Percentiles rank a stretch among this genome's conserved stretches.
Evolutionary conservation across 768 basidiomycete genomes (phyloP).

Genomic region (Antrodiella citrinella): DNA sequence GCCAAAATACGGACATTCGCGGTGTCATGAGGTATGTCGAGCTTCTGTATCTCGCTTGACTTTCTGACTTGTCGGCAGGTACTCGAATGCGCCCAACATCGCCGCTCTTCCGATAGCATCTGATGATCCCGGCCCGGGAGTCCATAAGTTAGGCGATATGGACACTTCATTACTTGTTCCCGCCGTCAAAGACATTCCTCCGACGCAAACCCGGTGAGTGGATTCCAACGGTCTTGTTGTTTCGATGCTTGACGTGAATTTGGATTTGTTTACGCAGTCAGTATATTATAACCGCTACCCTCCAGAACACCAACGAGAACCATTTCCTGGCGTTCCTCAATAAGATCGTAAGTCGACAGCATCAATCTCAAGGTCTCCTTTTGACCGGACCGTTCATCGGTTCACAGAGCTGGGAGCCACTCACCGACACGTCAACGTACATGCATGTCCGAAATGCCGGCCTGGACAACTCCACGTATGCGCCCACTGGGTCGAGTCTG

Average conservation of each 20-base stretch:
- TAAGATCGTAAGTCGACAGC: conserved; percentile 17
- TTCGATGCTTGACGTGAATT: not conserved
- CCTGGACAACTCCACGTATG: conserved; percentile 9
- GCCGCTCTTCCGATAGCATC: conserved; percentile 3
- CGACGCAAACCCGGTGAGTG: not conserved
- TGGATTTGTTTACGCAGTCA: conserved; percentile 5
- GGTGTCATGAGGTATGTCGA: conserved; percentile 15
- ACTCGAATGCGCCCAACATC: not conserved
- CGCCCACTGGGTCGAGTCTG: conserved; percentile 8
- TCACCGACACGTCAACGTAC: conserved; percentile 17
- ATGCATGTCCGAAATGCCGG: conserved; percentile 10
- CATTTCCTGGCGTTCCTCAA: conserved; percentile 25
- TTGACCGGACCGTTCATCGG: not conserved
- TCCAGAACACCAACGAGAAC: conserved; percentile 15
- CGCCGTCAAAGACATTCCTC: conserved; percentile 4
- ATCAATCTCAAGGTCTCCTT: no score
- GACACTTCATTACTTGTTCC: conserved; percentile 8
- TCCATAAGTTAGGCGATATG: conserved; percentile 3
- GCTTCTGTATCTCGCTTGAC: not conserved
- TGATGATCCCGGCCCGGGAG: conserved; percentile 7
- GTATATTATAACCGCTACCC: conserved; percentile 17
- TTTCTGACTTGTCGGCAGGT: not conserved
- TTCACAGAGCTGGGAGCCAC: conserved; percentile 20
- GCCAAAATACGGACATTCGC: conserved; percentile 13
- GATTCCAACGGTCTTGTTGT: not conserved